A percentile compares a stretch with the other conserved stretches of the same genome.
These are phyloP conservation scores for Lactarius evosmus DNA, from an alignment of 768 basidiomycete species.

Conservation along the genomic window DNA sequence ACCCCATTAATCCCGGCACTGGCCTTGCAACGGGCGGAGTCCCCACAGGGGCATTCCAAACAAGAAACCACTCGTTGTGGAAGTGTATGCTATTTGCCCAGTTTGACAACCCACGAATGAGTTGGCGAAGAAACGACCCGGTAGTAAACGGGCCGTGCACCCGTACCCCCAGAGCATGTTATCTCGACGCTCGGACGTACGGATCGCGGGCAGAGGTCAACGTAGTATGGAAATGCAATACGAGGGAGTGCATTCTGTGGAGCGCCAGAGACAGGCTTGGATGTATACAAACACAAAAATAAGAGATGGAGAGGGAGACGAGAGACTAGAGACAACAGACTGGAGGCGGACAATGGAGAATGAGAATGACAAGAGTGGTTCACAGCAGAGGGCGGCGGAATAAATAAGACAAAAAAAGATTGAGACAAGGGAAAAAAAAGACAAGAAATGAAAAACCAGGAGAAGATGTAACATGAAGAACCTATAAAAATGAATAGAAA, in stretches of 20 bases:
- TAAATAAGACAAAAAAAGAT: conserved; percentile 15
- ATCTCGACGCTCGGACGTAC: conserved; percentile 20
- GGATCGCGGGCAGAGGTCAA: conserved; percentile 6
- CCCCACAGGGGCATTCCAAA: conserved; percentile 63
- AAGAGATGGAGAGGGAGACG: conserved; percentile 5
- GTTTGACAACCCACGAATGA: neutral
- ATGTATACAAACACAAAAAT: conserved; percentile 19
- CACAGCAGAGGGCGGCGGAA: neutral
- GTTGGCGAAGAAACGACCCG: conserved; percentile 7
- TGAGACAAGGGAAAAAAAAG: neutral
- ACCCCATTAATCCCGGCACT: conserved; percentile 67
- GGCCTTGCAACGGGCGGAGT: conserved; percentile 76
- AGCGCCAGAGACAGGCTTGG: neutral
- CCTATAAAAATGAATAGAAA: conserved; percentile 4
- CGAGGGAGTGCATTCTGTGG: conserved; percentile 12
- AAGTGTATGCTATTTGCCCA: conserved; percentile 40
- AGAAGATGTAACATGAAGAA: neutral
- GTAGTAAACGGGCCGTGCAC: conserved; percentile 24
- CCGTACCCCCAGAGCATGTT: conserved; percentile 19
- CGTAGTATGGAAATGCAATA: neutral
- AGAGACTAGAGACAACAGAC: conserved; percentile 7
- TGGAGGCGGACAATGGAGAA: neutral
- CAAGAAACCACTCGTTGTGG: conserved; percentile 39
- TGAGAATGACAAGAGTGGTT: neutral
- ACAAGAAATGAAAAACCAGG: neutral